Evolutionary conservation across 352 stramenopile genomes (phyloP), one percentile per base, ranked within the genome.

Genomic region (Globisporangium paroecandrum): DNA sequence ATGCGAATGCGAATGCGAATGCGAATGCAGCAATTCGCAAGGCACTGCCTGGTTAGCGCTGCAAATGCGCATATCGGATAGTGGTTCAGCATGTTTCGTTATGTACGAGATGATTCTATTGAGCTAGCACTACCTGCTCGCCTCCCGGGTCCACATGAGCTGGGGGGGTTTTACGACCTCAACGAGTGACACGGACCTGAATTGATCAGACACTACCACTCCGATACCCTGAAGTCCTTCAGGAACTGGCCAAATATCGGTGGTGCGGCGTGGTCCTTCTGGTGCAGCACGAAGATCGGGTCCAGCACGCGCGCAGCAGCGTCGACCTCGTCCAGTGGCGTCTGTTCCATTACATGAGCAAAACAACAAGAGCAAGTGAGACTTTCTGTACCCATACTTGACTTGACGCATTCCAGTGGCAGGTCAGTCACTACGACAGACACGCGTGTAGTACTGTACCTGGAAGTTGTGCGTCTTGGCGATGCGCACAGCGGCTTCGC

Each of bases 251-350:
- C 85, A 59, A 76, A 85, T 8, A 89, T 58, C 24, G 82, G 83
- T 20, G 76, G 54, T 4, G 34, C 36, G 1, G 70, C 76, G 68
- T 81, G 79, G 57, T 80, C 71, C 4, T 76, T 59, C 68, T 90
- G 83, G 47, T 83, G 72, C 24, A 87, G 82, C 58, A 80, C 72
- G 69, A 99, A 97, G 49, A 98, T 93, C 13, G 96, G 94, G 75
- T 98, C 95, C 27, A 98, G 72, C 38, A 98, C 96, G 57, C 95
- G 86, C 41, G 93, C 90, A 0, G 96, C 96, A 1, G 94, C 96
- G 74, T 99, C 96, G 43, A 98, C 78, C 75, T 99, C 96, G 75
- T 99, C 96, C 65, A 99, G 94, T 2, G 96, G 94, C 1, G 94
- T 99, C 83, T 98, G 47, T 32, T 32, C 29, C 29, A 32, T 8